Percentiles rank a stretch among this genome's conserved stretches.
Evolutionary conservation across 352 stramenopile genomes (phyloP).

Genomic region (Pythium aquatile): DNA sequence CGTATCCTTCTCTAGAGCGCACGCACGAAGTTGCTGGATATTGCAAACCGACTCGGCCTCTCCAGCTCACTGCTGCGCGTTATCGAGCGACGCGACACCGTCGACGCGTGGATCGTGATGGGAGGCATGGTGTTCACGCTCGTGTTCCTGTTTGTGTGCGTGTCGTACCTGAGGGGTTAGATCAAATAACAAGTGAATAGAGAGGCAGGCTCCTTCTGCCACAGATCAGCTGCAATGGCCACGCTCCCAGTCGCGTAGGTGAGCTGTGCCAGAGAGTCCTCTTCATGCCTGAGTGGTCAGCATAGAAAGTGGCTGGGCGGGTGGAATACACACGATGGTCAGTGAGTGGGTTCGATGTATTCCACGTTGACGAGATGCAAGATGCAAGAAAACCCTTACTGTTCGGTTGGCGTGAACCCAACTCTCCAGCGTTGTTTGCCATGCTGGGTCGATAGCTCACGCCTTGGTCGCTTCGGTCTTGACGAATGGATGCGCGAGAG

Average conservation of each 20-base stretch:
- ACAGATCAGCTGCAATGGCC: neutral
- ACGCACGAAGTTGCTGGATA: conserved; percentile 76
- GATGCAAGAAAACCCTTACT: conserved; percentile 1
- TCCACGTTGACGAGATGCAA: conserved; percentile 3
- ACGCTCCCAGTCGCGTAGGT: neutral
- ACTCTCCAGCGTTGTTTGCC: neutral
- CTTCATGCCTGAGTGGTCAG: neutral
- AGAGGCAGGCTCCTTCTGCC: neutral
- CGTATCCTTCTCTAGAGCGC: conserved; percentile 38
- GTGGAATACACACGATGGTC: conserved; percentile 5
- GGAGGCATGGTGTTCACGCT: conserved; percentile 81
- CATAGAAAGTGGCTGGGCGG: neutral
- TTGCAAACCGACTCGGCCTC: conserved; percentile 80
- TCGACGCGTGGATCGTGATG: conserved; percentile 86
- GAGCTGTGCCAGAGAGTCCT: neutral
- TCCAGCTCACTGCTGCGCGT: conserved; percentile 80
- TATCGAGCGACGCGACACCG: conserved; percentile 78
- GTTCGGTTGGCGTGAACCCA: neutral
- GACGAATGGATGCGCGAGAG: conserved; percentile 63
- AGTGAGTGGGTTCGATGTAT: conserved; percentile 11
- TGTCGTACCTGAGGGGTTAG: conserved; percentile 49
- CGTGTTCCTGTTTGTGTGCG: conserved; percentile 77
- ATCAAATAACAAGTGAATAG: conserved; percentile 1
- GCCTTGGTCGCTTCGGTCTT: conserved; percentile 26
- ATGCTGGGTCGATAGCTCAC: conserved; percentile 1